phyloP scores from a whole-genome alignment of 768 basidiomycete species.

The Sutorius australiensis region DNA sequence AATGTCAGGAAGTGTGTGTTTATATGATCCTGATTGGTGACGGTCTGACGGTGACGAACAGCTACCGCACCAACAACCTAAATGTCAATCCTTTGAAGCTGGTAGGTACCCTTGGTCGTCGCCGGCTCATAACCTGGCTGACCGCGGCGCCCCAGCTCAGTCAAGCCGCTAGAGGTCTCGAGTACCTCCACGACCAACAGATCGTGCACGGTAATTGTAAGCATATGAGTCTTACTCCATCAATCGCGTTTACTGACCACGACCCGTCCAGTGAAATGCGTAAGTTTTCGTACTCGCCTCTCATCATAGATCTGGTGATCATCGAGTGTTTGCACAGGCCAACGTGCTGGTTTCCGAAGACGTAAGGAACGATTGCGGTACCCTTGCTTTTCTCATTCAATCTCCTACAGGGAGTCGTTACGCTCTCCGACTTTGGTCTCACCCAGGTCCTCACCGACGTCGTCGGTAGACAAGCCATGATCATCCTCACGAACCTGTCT shows the following conservation, averaged over 20 bases:
- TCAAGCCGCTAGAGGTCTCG: conserved; percentile 54
- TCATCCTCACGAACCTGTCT: conserved; percentile 43
- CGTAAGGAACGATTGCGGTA: conserved; percentile 26
- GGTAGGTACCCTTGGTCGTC: conserved; percentile 27
- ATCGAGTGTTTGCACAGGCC: conserved; percentile 31
- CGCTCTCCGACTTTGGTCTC: conserved; percentile 63
- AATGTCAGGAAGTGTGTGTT: conserved; percentile 48
- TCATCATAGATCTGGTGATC: conserved; percentile 4
- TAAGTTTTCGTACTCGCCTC: conserved; percentile 30
- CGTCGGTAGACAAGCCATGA: conserved; percentile 44
- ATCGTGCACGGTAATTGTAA: conserved; percentile 61
- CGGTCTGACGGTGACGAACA: conserved; percentile 15
- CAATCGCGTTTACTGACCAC: conserved; percentile 1
- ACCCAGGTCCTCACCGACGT: conserved; percentile 59
- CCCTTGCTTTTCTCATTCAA: neutral
- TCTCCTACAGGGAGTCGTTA: conserved; percentile 43
- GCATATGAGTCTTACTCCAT: conserved; percentile 19
- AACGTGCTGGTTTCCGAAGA: conserved; percentile 56
- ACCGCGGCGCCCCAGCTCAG: conserved; percentile 34
- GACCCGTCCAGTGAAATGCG: conserved; percentile 51
- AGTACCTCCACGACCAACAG: conserved; percentile 50
- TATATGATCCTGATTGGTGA: neutral
- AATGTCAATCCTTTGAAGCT: conserved; percentile 40
- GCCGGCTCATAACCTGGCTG: neutral
- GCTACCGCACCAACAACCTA: conserved; percentile 39